Percentiles rank a stretch among this genome's conserved stretches.
Evolutionary conservation across 345 rosid genomes (phyloP).

Genomic region (Eucalyptus cladocalyx): DNA sequence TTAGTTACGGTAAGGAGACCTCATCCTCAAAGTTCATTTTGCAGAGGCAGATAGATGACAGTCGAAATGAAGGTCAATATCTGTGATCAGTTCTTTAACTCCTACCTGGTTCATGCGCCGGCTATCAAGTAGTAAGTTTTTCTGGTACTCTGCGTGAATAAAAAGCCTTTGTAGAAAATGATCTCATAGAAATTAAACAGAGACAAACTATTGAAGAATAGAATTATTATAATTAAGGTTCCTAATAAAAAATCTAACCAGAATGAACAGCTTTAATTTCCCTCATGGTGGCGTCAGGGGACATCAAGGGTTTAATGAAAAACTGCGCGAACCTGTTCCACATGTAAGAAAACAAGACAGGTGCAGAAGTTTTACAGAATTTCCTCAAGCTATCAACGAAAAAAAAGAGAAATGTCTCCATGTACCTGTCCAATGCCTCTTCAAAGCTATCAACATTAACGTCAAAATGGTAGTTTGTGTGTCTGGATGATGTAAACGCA

Average conservation of each 20-base stretch:
- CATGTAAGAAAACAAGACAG: not conserved
- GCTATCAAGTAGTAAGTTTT: conserved; percentile 68
- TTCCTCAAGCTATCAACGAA: not conserved
- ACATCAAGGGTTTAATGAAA: conserved; percentile 84
- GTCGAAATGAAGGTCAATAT: not conserved
- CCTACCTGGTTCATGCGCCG: conserved; percentile 82
- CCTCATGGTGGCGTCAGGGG: conserved; percentile 83
- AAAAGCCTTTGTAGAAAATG: not conserved
- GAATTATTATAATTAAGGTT: not conserved
- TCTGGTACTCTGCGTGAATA: conserved; percentile 66
- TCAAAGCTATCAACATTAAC: conserved; percentile 66
- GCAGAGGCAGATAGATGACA: not conserved
- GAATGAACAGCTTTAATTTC: conserved; percentile 94
- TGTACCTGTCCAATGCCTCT: conserved; percentile 87
- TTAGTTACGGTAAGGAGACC: not conserved
- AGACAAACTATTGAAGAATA: not conserved
- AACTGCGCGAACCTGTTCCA: conserved; percentile 69
- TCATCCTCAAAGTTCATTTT: not conserved
- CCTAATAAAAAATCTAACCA: conserved; percentile 29
- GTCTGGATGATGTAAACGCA: conserved; percentile 65
- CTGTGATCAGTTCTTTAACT: not conserved
- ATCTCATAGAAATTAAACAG: not conserved
- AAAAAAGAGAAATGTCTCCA: not conserved
- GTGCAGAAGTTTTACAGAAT: not conserved
- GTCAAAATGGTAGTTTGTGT: conserved; percentile 66